A percentile compares a stretch with the other conserved stretches of the same genome.
phyloP scores from a whole-genome alignment of 1,284 basidiomycete species.

The Cryptococcus wingfieldii region DNA sequence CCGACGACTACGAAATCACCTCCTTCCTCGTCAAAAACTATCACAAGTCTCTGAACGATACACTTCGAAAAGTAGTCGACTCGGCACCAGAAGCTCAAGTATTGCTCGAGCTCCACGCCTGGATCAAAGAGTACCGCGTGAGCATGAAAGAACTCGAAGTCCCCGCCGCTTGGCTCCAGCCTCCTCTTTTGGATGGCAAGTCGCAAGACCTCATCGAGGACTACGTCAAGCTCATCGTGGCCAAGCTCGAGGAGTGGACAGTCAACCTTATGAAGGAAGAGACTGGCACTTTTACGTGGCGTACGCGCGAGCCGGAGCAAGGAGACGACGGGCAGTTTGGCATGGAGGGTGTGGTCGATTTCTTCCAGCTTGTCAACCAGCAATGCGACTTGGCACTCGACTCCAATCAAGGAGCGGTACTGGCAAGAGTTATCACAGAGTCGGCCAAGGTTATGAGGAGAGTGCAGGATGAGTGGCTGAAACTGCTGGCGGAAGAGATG shows the following conservation, averaged over 20 bases:
- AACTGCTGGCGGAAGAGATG: slow-evolving; percentile 76
- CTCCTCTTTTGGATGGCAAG: slow-evolving; percentile 86
- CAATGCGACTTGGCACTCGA: slow-evolving; percentile 93
- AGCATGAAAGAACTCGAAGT: slow-evolving; percentile 92
- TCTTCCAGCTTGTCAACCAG: slow-evolving; percentile 98
- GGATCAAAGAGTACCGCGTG: slow-evolving; percentile 91
- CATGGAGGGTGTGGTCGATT: slow-evolving; percentile 84
- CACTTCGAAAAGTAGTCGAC: slow-evolving; percentile 66
- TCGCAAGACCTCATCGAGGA: slow-evolving; percentile 92
- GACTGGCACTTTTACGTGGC: slow-evolving; percentile 73
- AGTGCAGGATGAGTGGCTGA: slow-evolving; percentile 86
- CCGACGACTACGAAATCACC: slow-evolving; percentile 84
- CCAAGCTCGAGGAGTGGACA: slow-evolving; percentile 97
- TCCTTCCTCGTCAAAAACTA: slow-evolving; percentile 82
- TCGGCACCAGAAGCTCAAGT: slow-evolving; percentile 80
- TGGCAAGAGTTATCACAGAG: slow-evolving; percentile 86
- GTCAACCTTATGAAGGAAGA: slow-evolving; percentile 90
- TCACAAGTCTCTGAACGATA: slow-evolving; percentile 79
- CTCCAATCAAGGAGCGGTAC: slow-evolving; percentile 89
- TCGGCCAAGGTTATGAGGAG: slow-evolving; percentile 82
- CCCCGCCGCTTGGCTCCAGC: slow-evolving; percentile 73
- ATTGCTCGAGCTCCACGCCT: slow-evolving; percentile 80
- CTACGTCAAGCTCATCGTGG: slow-evolving; percentile 87
- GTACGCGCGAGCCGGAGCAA: slow-evolving; percentile 80
- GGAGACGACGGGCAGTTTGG: slow-evolving; percentile 87